Base-by-base conservation (phyloP, 306 rosid genomes). In the Ormosia emarginata region DNA sequence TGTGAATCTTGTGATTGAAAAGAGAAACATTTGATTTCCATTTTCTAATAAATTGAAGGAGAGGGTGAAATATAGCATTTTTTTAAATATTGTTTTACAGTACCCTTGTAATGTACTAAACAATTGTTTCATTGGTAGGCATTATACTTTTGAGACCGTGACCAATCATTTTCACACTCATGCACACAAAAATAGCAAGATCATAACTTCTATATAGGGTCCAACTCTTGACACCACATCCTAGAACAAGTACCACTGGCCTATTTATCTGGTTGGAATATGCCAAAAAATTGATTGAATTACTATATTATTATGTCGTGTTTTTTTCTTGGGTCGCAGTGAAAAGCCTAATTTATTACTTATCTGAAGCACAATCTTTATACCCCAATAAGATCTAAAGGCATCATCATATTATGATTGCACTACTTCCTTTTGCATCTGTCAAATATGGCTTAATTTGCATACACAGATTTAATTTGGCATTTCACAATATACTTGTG, bases 341-440 rank as follows among this genome's bases (percentile, higher is more conserved):
- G 43, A 39, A 47, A 71, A 17, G 33, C 4, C 12, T 70, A 1
- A n/a, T 18, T 14, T 69, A 44, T 61, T 30, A 49, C 71, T 24
- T 49, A 39, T 75, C 29, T 32, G 71, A 47, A 67, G 49, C 5
- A 53, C 18, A 39, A 24, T 29, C 7, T 4, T 4, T 18, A 29
- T 76, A 36, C 17, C 5, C 50, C 24, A 47, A 61, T 14, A 64
- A 30, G 17, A 49, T 58, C 74, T 73, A 8, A 46, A 46, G 29
- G 63, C 44, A 46, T 52, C 24, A 53, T 40, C 86, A 40, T 73
- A 29, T 63, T 9, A 61, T 17, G 50, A 29, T n/a, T 79, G 55
- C 78, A 67, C 33, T 67, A 39, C 59, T 62, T 61, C 78, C 41
- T 64, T 52, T 67, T 66, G 67, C 71, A 65, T 71, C 65, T 75